phyloP scores from a whole-genome alignment of 805 yeast genomes.

The Hermanozyma aechmeae region DNA sequence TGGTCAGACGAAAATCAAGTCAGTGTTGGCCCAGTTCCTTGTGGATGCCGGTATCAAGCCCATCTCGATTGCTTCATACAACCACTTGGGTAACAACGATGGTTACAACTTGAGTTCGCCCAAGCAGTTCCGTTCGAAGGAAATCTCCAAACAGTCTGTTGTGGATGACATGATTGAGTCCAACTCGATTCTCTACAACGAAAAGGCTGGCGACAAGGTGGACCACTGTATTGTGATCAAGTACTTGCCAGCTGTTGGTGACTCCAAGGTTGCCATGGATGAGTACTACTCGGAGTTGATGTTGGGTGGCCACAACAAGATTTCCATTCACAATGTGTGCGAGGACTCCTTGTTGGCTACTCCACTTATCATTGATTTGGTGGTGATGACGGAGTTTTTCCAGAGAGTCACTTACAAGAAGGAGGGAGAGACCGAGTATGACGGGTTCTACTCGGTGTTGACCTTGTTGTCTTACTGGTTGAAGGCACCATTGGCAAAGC shows the following conservation, averaged over 20 bases:
- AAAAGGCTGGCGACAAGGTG: conserved; percentile 64
- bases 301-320: conserved; percentile 96
- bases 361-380: conserved; percentile 86
- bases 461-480: conserved; percentile 90
- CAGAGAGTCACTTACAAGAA: conserved; percentile 76
- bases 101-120: conserved; percentile 90
- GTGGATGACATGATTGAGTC: conserved; percentile 91
- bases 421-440: conserved; percentile 38
- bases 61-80: conserved; percentile 87
- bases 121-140: conserved; percentile 90
- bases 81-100: conserved; percentile 94
- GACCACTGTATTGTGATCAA: conserved; percentile 96
- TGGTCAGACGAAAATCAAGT: conserved; percentile 92
- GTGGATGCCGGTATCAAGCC: conserved; percentile 98
- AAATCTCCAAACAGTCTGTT: conserved; percentile 86
- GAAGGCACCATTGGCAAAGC: conserved; percentile 90
- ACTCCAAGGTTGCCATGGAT: conserved; percentile 96
- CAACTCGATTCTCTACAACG: conserved; percentile 75
- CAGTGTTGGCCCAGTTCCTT: conserved; percentile 91
- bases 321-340: conserved; percentile 90
- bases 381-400: conserved; percentile 83
- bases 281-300: conserved; percentile 94
- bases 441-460: conserved; percentile 73
- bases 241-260: conserved; percentile 90
- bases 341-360: conserved; percentile 94